These are phyloP conservation scores for Neofusicoccum laricinum DNA, from an alignment of 2,329 filamentous ascomycete species.

Conservation along the genomic window DNA sequence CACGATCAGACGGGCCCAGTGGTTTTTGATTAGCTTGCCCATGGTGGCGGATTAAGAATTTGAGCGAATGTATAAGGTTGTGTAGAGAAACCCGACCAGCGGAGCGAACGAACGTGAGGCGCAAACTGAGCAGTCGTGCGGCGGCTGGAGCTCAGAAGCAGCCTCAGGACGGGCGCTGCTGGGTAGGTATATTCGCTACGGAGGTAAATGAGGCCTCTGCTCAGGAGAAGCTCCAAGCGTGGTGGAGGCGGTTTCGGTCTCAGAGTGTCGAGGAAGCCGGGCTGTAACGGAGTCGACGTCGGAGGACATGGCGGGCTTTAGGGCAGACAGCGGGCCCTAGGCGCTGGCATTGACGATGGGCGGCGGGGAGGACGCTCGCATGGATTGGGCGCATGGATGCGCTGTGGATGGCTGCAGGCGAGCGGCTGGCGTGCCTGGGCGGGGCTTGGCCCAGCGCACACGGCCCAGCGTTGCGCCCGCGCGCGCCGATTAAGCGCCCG, in stretches of 20 bases:
- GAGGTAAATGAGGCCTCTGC: not conserved
- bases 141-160: not conserved
- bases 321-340: not conserved
- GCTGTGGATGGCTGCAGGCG: slow-evolving; percentile 3
- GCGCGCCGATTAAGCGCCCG: slow-evolving; percentile 12
- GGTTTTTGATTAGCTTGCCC: slow-evolving; percentile 99
- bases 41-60: slow-evolving; percentile 48
- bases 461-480: not conserved
- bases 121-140: slow-evolving; percentile 4
- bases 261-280: not conserved
- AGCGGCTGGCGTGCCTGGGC: slow-evolving; percentile 12
- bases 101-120: slow-evolving; percentile 16
- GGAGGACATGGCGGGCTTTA: slow-evolving; percentile 13
- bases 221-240: not conserved
- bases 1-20: slow-evolving; percentile 94
- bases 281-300: not conserved
- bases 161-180: not conserved
- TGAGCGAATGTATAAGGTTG: slow-evolving; percentile 12
- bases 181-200: slow-evolving; percentile 8
- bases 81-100: slow-evolving; percentile 11
- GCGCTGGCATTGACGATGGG: slow-evolving; percentile 7
- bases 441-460: not conserved
- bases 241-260: slow-evolving; percentile 4
- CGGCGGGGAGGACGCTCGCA: slow-evolving; percentile 9
- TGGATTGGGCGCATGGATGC: not conserved